Evolutionary conservation across 345 rosid genomes (phyloP).

Genomic region (Eucalyptus tenuipes): DNA sequence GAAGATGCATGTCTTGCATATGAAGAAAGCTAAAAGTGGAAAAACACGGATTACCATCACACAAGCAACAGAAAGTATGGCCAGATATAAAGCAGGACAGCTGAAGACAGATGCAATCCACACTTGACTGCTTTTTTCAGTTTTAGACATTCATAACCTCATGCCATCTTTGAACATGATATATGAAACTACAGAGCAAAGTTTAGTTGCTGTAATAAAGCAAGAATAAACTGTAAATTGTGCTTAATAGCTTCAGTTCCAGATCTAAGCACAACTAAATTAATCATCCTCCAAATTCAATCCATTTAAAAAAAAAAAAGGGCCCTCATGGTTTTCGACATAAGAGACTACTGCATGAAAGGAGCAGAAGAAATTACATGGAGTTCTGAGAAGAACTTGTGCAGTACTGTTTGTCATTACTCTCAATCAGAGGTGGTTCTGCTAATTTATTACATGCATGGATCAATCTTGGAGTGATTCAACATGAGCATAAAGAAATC

Average conservation of each 20-base stretch:
- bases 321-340: not conserved
- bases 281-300: not conserved
- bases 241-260: not conserved
- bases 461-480: not conserved
- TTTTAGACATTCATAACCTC: not conserved
- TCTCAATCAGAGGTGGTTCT: not conserved
- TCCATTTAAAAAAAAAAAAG: not conserved
- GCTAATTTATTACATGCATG: not conserved
- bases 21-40: constrained; percentile 29
- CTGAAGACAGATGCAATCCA: not conserved
- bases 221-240: not conserved
- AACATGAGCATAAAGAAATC: not conserved
- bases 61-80: not conserved
- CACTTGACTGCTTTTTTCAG: not conserved
- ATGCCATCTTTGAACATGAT: not conserved
- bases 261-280: not conserved
- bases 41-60: not conserved
- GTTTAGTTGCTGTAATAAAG: not conserved
- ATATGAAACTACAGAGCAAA: not conserved
- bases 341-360: not conserved
- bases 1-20: constrained; percentile 19
- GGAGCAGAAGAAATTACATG: not conserved
- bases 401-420: not conserved
- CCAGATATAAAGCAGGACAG: not conserved
- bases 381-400: not conserved